Conservation (phyloP, 2,329 filamentous ascomycete genomes). For the Anthostomella pinea region DNA sequence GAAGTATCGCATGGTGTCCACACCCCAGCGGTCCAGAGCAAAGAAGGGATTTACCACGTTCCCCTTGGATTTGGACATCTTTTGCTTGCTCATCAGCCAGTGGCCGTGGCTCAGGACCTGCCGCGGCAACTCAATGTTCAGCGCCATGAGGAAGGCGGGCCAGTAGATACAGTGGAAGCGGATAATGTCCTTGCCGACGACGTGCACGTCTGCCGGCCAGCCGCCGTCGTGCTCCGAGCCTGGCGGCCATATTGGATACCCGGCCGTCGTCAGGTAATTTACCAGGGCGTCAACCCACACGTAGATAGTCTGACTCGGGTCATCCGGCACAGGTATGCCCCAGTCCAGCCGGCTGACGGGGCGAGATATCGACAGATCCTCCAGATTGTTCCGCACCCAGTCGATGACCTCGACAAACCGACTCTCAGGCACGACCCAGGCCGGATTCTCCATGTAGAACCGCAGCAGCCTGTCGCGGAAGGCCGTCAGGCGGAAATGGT, state of each 20-base stretch:
- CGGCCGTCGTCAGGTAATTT: slow-evolving; percentile 87
- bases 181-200: slow-evolving; percentile 95
- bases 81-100: slow-evolving; percentile 87
- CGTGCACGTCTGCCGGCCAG: slow-evolving; percentile 90
- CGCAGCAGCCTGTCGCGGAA: slow-evolving; percentile 75
- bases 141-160: slow-evolving; percentile 91
- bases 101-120: slow-evolving; percentile 86
- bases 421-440: slow-evolving; percentile 69
- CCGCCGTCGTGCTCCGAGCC: slow-evolving; percentile 59
- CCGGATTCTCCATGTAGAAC: slow-evolving; percentile 75
- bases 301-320: slow-evolving; percentile 86
- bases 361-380: slow-evolving; percentile 86
- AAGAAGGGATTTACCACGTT: slow-evolving; percentile 95
- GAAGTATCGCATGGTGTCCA: slow-evolving; percentile 88
- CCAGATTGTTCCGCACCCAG: slow-evolving; percentile 73
- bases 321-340: slow-evolving; percentile 86
- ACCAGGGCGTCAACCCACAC: slow-evolving; percentile 96
- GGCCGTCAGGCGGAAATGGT: slow-evolving; percentile 87
- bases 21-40: slow-evolving; percentile 82
- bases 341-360: slow-evolving; percentile 75
- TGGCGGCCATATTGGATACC: slow-evolving; percentile 74
- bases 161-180: slow-evolving; percentile 98
- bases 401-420: slow-evolving; percentile 77
- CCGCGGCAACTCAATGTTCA: slow-evolving; percentile 74
- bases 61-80: slow-evolving; percentile 95